Percentiles rank a stretch among this genome's conserved stretches.
These are phyloP conservation scores for Globisporangium emineosum DNA, from an alignment of 352 stramenopile genomes.

Conservation along the genomic window DNA sequence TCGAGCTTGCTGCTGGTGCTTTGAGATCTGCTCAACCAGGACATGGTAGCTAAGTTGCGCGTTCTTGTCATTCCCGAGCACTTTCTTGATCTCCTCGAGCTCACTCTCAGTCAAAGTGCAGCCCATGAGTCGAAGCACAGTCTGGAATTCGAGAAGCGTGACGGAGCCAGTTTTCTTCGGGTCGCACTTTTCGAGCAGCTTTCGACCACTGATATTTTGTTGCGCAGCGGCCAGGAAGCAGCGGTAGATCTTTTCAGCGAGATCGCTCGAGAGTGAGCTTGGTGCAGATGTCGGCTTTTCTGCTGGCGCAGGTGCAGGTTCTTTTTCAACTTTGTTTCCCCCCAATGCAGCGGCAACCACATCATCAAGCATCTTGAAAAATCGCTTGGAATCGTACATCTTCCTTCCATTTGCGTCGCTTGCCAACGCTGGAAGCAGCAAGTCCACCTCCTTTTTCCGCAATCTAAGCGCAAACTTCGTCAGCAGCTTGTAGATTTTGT, in stretches of 20 bases:
- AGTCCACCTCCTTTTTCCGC: slow-evolving; percentile 43
- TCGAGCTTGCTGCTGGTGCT: slow-evolving; percentile 24
- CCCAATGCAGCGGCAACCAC: slow-evolving; percentile 25
- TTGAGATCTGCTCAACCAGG: slow-evolving; percentile 45
- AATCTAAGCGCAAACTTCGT: slow-evolving; percentile 41
- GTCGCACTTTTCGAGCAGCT: slow-evolving; percentile 75
- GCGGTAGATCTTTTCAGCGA: slow-evolving; percentile 63
- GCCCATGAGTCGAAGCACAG: slow-evolving; percentile 73
- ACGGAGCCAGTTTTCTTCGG: slow-evolving; percentile 43
- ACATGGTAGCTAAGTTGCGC: slow-evolving; percentile 47
- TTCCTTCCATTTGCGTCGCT: slow-evolving; percentile 25
- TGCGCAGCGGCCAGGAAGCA: slow-evolving; percentile 69
- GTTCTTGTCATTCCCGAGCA: slow-evolving; percentile 41
- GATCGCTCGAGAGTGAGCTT: slow-evolving; percentile 14
- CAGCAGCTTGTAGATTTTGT: slow-evolving; percentile 60
- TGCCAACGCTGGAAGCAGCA: slow-evolving; percentile 39
- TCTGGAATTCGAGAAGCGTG: slow-evolving; percentile 68
- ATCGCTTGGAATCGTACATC: slow-evolving; percentile 29
- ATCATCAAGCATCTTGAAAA: slow-evolving; percentile 28
- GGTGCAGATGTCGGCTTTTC: background rate
- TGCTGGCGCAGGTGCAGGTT: slow-evolving; percentile 3
- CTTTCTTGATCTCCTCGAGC: slow-evolving; percentile 44
- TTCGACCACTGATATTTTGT: slow-evolving; percentile 69
- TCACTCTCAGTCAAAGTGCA: slow-evolving; percentile 53
- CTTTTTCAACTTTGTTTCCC: slow-evolving; percentile 15